Percentiles rank a stretch among this genome's conserved stretches.
These are phyloP conservation scores for Suillus clintonianus DNA, from an alignment of 768 basidiomycete genomes.

Conservation along the genomic window DNA sequence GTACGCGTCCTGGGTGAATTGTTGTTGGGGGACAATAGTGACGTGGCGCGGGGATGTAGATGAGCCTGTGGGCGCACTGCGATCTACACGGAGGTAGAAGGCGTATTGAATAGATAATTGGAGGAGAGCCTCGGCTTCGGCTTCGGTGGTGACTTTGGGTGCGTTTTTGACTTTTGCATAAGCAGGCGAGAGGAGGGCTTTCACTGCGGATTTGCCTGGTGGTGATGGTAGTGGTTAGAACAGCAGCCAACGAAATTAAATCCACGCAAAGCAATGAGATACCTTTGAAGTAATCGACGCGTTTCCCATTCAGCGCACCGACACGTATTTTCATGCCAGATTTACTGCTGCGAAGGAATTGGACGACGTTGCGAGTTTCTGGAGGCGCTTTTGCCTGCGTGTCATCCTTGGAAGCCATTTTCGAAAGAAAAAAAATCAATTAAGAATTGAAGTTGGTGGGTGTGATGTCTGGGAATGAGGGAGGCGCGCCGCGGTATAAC, in stretches of 20 bases:
- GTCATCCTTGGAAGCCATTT: constrained; percentile 50
- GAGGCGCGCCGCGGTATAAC: not conserved
- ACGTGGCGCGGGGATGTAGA: constrained; percentile 74
- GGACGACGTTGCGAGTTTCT: constrained; percentile 79
- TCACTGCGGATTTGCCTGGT: constrained; percentile 88
- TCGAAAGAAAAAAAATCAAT: not conserved
- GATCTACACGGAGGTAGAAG: constrained; percentile 92
- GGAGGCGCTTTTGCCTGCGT: constrained; percentile 80
- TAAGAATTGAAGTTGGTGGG: not conserved
- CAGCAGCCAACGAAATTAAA: not conserved
- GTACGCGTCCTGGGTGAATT: constrained; percentile 77
- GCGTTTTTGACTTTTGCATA: constrained; percentile 85
- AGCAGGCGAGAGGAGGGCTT: constrained; percentile 90
- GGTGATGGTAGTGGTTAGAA: not conserved
- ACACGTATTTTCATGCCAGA: constrained; percentile 87
- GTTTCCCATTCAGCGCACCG: constrained; percentile 91
- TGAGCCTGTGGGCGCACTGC: constrained; percentile 51
- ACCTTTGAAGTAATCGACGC: constrained; percentile 99
- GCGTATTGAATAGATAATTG: constrained; percentile 75
- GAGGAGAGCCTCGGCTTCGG: constrained; percentile 71
- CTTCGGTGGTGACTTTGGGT: constrained; percentile 70
- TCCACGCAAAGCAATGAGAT: not conserved
- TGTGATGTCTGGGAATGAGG: not conserved
- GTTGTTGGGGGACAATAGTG: constrained; percentile 73
- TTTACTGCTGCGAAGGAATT: constrained; percentile 84